Conservation (phyloP, 2,329 filamentous ascomycete genomes). For the Coleophoma crateriformis region DNA sequence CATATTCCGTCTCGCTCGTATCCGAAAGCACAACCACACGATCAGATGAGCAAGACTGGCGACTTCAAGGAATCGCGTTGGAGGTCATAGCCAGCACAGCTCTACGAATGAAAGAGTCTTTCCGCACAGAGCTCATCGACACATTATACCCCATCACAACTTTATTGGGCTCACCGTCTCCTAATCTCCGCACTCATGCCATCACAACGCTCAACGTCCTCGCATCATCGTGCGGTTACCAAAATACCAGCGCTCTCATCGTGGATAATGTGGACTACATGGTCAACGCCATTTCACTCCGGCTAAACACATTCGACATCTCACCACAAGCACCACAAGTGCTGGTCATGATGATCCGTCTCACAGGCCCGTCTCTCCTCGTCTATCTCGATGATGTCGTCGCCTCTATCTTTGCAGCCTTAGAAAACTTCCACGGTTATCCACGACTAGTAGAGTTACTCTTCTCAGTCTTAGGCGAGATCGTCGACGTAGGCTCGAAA, state of each 20-base stretch:
- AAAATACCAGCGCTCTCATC: conserved; percentile 69
- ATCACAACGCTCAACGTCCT: conserved; percentile 78
- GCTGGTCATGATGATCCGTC: conserved; percentile 85
- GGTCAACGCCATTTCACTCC: conserved; percentile 84
- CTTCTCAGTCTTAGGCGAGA: conserved; percentile 75
- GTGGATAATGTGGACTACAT: conserved; percentile 94
- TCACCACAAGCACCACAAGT: conserved; percentile 89
- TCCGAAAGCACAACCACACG: conserved; percentile 38
- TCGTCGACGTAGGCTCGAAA: conserved; percentile 76
- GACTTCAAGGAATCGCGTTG: conserved; percentile 70
- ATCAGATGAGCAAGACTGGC: conserved; percentile 53
- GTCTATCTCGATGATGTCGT: conserved; percentile 91
- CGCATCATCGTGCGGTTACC: conserved; percentile 70
- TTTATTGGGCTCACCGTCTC: conserved; percentile 69
- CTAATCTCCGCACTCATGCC: conserved; percentile 70
- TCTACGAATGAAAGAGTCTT: conserved; percentile 56
- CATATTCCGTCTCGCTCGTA: conserved; percentile 59
- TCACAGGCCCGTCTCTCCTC: conserved; percentile 76
- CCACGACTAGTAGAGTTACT: conserved; percentile 77
- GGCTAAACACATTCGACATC: conserved; percentile 87
- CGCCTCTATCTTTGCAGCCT: conserved; percentile 80
- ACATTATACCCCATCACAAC: conserved; percentile 87
- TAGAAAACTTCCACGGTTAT: conserved; percentile 97
- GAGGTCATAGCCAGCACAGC: conserved; percentile 78
- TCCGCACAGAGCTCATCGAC: conserved; percentile 83